Base-by-base conservation (phyloP, 1,139 yeast genomes). In the Zygosaccharomyces pseudobailii region DNA sequence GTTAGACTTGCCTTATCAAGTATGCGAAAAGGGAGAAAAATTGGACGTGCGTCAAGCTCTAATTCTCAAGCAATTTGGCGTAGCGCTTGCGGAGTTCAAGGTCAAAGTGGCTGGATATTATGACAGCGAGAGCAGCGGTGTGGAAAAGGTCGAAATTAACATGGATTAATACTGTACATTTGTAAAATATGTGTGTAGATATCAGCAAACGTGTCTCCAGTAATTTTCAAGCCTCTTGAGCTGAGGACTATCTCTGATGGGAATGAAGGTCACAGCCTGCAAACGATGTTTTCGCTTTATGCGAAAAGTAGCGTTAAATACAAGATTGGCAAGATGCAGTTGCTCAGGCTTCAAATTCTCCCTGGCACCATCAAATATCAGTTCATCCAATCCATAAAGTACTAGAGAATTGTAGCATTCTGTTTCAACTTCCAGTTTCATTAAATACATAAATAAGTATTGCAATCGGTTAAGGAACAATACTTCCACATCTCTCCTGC, bases 1-100 rank as follows among this genome's bases (percentile, higher is more conserved):
- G 46, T 71, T 92, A 46, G 80, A 79, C 32, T 80, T 81, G 55
- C 95, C 94, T 44, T 88, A 79, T 68, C 76, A 76, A 43, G 96
- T 94, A 36, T 89, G 96, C 70, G 73, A 73, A 48, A 74, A 83
- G 60, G 97, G 95, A 34, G 88, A 89, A 52, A 73, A 76, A 33
- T 76, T 94, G 55, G 95, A 89, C 69, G 94, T 90, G 48, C 85
- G 87, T 64, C 95, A 94, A 71, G 95, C 97, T 28, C 78, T 92
- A 59, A 80, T 92, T 50, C 76, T 92, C 68, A 94, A 94, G 71
- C 94, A 88, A 63, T 94, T 92, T 68, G 99, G 99, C 62, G 80
- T 92, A 50, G 97, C 97, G 24, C 88, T 90, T 49, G 79, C 96
- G 44, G 90, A 88, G 65, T 92, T 90, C 71, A 87, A 83, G 68